Evolutionary conservation across 2,329 filamentous ascomycete genomes (phyloP).

Genomic region (Aspergillus sp.): DNA sequence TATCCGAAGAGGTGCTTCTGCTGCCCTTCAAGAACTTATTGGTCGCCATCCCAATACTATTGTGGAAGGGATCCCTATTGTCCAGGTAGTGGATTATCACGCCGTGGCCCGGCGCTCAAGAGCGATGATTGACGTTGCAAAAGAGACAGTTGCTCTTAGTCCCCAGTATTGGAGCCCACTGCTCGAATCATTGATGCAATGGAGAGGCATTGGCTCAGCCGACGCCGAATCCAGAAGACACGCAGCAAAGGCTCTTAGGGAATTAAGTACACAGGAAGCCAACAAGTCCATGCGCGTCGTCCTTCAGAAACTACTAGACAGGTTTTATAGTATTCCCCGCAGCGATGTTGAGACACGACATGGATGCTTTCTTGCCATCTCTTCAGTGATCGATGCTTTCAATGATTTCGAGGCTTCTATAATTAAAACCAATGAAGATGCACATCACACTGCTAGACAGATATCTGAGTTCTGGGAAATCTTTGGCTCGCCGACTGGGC

Average conservation of each 20-base stretch:
- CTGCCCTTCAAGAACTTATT: slow-evolving; percentile 89
- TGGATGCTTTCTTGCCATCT: slow-evolving; percentile 44
- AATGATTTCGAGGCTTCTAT: slow-evolving; percentile 18
- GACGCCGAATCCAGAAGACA: slow-evolving; percentile 72
- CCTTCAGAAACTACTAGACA: slow-evolving; percentile 33
- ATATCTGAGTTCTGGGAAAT: slow-evolving; percentile 40
- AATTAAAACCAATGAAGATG: slow-evolving; percentile 21
- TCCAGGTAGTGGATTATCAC: slow-evolving; percentile 91
- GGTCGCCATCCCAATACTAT: slow-evolving; percentile 88
- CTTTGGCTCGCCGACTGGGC: slow-evolving; percentile 33
- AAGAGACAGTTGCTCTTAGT: slow-evolving; percentile 66
- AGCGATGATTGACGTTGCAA: slow-evolving; percentile 75
- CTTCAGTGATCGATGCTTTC: slow-evolving; percentile 39
- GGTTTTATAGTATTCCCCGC: slow-evolving; percentile 37
- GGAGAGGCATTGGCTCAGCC: slow-evolving; percentile 82
- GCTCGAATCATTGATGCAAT: slow-evolving; percentile 70
- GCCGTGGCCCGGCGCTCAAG: slow-evolving; percentile 82
- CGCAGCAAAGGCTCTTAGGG: slow-evolving; percentile 69
- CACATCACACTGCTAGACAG: slow-evolving; percentile 26
- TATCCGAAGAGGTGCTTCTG: slow-evolving; percentile 87
- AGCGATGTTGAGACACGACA: slow-evolving; percentile 46
- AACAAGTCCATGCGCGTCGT: slow-evolving; percentile 33
- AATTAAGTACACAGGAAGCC: slow-evolving; percentile 34
- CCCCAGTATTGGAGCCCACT: slow-evolving; percentile 66
- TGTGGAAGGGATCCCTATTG: slow-evolving; percentile 75